Base-by-base conservation (phyloP, 2,329 filamentous ascomycete genomes). In the Talaromyces rugulosus region DNA sequence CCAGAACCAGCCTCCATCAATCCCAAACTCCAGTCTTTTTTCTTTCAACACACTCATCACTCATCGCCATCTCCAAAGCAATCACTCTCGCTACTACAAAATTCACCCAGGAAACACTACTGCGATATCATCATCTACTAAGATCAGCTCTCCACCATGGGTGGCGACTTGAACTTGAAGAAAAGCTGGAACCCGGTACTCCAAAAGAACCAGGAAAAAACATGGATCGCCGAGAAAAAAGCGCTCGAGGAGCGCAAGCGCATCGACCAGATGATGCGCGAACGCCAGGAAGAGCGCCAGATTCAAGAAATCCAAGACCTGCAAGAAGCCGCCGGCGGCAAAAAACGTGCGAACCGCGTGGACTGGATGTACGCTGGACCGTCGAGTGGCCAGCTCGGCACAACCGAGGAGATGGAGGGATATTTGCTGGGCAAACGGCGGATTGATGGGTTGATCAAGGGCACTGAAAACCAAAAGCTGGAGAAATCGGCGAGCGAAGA, bases 281-380 rank as follows among this genome's bases (percentile, higher is more conserved):
- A 99, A 77, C 88, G 96, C 67, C 92, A 93, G 68, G 93, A 98
- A 75, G 96, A 99, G 79, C 88, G 93, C 54, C 88, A 90, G 55
- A 90, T 96, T 67, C 92, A 97, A 75, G 93, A 98, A 75, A 86
- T 98, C 1, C 91, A 97, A 75, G 86, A 88, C 58, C 85, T 98
- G 67, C 91, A 97, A 61, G 95, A 97, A 77, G 88, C 89, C 2
- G 89, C 92, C 0, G 95, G 95, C 42, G 92, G 93, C 61, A 87
- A 85, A 69, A 93, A 92, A 72, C 85, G 89, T 59, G 80, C 89
- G 33, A 89, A 94, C 69, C 87, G 92, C 40, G 94, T 99, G 30
- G 95, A 98, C 71, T 99, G 95, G 91, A 97, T 99, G 92, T 99
- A 99, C 77, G 87, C 89, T 69, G 94, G 94, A 1, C 92, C 95